Percentiles rank a stretch among this genome's conserved stretches.
Conservation (phyloP, 805 yeast genomes). For the Candida morakotiae region DNA sequence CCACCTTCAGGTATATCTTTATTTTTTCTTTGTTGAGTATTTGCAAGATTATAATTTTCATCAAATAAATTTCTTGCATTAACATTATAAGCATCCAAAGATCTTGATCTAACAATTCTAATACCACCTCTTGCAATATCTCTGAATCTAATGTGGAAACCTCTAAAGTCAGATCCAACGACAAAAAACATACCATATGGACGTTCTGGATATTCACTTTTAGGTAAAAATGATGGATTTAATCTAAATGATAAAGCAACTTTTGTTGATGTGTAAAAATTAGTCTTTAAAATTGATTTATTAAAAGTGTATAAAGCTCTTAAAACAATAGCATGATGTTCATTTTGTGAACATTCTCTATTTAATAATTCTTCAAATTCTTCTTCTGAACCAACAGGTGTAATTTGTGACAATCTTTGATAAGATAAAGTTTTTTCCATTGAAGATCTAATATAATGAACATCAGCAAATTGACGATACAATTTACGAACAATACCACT, state of each 20-base stretch:
- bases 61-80: conserved; percentile 89
- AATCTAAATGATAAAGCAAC: conserved; percentile 93
- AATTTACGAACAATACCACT: conserved; percentile 72
- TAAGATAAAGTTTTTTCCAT: conserved; percentile 79
- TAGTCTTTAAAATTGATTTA: conserved; percentile 84
- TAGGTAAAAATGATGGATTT: conserved; percentile 81
- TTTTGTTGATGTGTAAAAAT: conserved; percentile 89
- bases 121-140: conserved; percentile 99
- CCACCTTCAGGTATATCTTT: conserved; percentile 99
- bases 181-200: conserved; percentile 94
- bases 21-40: conserved; percentile 94
- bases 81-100: conserved; percentile 76
- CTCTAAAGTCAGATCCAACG: conserved; percentile 95
- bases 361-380: conserved; percentile 69
- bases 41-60: conserved; percentile 93
- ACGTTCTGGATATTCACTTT: conserved; percentile 82
- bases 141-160: conserved; percentile 94
- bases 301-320: conserved; percentile 82
- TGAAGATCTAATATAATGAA: conserved; percentile 72
- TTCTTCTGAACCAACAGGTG: conserved; percentile 67
- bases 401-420: conserved; percentile 76
- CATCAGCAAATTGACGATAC: conserved; percentile 87
- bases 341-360: conserved; percentile 74
- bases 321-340: conserved; percentile 72
- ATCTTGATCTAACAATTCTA: conserved; percentile 86